These are phyloP conservation scores for Xylariomycetidae sp. DNA, from an alignment of 2,329 filamentous ascomycete genomes.

Conservation along the genomic window DNA sequence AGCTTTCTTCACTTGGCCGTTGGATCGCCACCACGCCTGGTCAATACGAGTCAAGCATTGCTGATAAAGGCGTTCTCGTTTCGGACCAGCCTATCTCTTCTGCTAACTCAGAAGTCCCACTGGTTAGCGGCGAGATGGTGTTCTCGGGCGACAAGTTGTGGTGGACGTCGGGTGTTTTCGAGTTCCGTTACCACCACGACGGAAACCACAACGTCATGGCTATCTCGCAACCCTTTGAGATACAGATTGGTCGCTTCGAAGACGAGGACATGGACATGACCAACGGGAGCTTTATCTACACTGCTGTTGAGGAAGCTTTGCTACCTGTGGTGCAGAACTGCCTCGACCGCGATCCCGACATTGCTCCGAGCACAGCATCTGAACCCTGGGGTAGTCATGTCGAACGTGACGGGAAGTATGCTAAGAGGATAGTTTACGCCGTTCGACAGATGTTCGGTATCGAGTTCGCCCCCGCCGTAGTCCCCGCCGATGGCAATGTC, in stretches of 20 bases:
- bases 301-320: slow-evolving; percentile 68
- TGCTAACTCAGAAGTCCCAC: slow-evolving; percentile 49
- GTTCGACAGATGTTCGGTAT: slow-evolving; percentile 96
- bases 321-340: slow-evolving; percentile 85
- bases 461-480: slow-evolving; percentile 88
- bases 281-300: slow-evolving; percentile 54
- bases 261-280: slow-evolving; percentile 62
- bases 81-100: slow-evolving; percentile 55
- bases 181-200: slow-evolving; percentile 94
- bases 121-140: slow-evolving; percentile 72
- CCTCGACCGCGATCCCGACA: slow-evolving; percentile 84
- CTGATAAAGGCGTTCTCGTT: slow-evolving; percentile 69
- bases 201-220: slow-evolving; percentile 91
- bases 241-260: slow-evolving; percentile 75
- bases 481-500: slow-evolving; percentile 86
- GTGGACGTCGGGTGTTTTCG: slow-evolving; percentile 95
- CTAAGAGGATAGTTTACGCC: slow-evolving; percentile 85
- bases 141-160: slow-evolving; percentile 92
- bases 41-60: slow-evolving; percentile 67
- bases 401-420: slow-evolving; percentile 82
- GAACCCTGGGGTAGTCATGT: slow-evolving; percentile 82
- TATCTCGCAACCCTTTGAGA: slow-evolving; percentile 88
- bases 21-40: slow-evolving; percentile 80
- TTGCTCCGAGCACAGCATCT: slow-evolving; percentile 72
- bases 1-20: slow-evolving; percentile 77